These are phyloP conservation scores for Euphorbia tirucalli DNA, from an alignment of 345 rosid genomes.

Conservation along the genomic window DNA sequence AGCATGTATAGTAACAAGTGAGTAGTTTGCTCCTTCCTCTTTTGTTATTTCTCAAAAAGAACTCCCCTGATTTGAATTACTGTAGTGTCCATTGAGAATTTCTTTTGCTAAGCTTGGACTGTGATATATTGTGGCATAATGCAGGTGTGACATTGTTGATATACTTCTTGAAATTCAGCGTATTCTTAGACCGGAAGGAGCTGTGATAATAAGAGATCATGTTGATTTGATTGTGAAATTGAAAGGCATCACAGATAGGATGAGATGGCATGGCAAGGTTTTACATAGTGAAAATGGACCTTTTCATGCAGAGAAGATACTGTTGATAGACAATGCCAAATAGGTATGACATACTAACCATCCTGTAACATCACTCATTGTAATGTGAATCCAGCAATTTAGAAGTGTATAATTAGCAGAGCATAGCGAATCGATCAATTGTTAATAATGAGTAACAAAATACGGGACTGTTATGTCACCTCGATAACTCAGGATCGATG, in stretches of 20 bases:
- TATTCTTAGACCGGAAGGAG: constrained; percentile 58
- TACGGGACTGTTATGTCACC: too few species aligned
- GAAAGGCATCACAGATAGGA: constrained; percentile 35
- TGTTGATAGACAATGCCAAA: constrained; percentile 37
- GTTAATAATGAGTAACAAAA: too few species aligned
- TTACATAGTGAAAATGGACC: constrained; percentile 39
- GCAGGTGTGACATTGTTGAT: constrained; percentile 56
- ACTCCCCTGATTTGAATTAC: too few species aligned
- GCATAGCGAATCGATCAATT: too few species aligned
- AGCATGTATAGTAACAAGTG: constrained; percentile 25
- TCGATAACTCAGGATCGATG: too few species aligned
- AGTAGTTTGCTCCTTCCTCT: constrained; percentile 1
- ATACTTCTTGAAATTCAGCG: constrained; percentile 64
- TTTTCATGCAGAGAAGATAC: constrained; percentile 43
- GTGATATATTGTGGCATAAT: background rate
- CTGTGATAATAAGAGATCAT: constrained; percentile 50
- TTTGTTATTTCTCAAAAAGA: background rate
- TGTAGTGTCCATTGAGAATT: too few species aligned
- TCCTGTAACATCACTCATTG: too few species aligned
- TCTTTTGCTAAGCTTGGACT: background rate
- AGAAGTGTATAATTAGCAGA: too few species aligned
- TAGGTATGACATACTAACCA: background rate
- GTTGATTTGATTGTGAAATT: constrained; percentile 47
- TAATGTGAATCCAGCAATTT: too few species aligned
- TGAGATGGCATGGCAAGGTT: constrained; percentile 52